Evolutionary conservation across 176 grass and related monocot species (phyloP), one percentile per base, ranked within the genome.

Genomic region (Hsuehochloa calcarea): DNA sequence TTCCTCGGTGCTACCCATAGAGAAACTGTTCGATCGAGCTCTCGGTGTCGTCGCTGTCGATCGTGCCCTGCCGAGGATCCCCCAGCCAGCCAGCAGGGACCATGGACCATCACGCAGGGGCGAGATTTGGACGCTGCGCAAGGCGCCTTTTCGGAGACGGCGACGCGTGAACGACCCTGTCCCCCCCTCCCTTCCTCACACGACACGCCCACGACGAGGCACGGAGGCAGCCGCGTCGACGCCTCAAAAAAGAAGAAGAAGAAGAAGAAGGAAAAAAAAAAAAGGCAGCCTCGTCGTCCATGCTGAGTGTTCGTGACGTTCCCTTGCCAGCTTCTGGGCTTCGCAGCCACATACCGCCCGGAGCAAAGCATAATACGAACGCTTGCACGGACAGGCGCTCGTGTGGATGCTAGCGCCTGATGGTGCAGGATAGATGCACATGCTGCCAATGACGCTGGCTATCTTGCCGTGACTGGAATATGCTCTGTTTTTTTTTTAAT

Each of bases 101-200:
- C 79, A 38, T 22, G 35, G 38, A 8, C 40, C 76, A 25, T 60
- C 58, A 25, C 58, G n/a, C 9, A 25, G 58, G 4, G 59, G 23
- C 59, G 59, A 27, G 59, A 29, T 62, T 29, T 62, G 59, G 59
- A 62, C 25, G 59, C 59, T 62, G 67, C 38, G 16, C 52, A 7
- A 17, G 23, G 20, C 44, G 38, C 25, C 88, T 82, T 86, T 82
- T 70, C 35, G 72, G 9, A 35, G 83, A 83, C 14, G 69, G 80
- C 80, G 85, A 91, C 75, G 69, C 75, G 26, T 6, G 51, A 91
- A 35, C 89, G 50, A 91, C 61, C 12, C 6, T 90, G 83, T 75
- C 78, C 23, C 54, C 54, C 54, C 7, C 26, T 8, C 25, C 0
- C 10, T 14, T 6, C 61, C 27, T n/a, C 35, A 6, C 55, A 67